These are phyloP conservation scores for Russula foetens DNA, from an alignment of 768 basidiomycete species.

Conservation along the genomic window DNA sequence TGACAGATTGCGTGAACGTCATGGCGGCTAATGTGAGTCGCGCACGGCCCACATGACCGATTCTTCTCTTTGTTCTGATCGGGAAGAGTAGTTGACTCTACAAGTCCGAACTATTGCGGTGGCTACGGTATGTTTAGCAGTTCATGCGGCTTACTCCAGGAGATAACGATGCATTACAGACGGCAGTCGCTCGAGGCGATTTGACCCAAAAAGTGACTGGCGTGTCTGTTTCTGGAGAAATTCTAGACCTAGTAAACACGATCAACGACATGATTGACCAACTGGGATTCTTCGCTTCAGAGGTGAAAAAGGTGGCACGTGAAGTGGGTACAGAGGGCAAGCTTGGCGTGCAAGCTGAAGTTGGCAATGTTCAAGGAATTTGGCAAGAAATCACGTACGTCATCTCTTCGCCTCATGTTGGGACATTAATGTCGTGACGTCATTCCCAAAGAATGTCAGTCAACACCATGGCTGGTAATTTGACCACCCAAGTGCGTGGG, in stretches of 20 bases:
- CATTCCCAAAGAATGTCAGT: conserved; percentile 64
- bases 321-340: conserved; percentile 99
- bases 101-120: conserved; percentile 93
- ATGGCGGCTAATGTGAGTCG: conserved; percentile 83
- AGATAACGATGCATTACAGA: conserved; percentile 33
- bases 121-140: conserved; percentile 63
- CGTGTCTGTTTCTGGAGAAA: conserved; percentile 91
- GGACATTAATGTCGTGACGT: conserved; percentile 22
- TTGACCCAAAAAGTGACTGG: conserved; percentile 90
- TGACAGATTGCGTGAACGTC: conserved; percentile 93
- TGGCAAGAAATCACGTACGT: conserved; percentile 98
- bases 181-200: conserved; percentile 90
- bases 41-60: background rate
- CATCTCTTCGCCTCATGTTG: background rate
- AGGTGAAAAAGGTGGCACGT: conserved; percentile 91
- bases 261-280: conserved; percentile 87
- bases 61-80: background rate
- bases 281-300: conserved; percentile 60
- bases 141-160: background rate
- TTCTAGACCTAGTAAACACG: conserved; percentile 91
- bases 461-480: conserved; percentile 94
- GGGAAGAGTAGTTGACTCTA: conserved; percentile 56
- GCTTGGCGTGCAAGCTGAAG: conserved; percentile 94
- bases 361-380: conserved; percentile 93
- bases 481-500: conserved; percentile 97